Conservation (phyloP, 2,329 filamentous ascomycete genomes). For the Mariannaea elegans region DNA sequence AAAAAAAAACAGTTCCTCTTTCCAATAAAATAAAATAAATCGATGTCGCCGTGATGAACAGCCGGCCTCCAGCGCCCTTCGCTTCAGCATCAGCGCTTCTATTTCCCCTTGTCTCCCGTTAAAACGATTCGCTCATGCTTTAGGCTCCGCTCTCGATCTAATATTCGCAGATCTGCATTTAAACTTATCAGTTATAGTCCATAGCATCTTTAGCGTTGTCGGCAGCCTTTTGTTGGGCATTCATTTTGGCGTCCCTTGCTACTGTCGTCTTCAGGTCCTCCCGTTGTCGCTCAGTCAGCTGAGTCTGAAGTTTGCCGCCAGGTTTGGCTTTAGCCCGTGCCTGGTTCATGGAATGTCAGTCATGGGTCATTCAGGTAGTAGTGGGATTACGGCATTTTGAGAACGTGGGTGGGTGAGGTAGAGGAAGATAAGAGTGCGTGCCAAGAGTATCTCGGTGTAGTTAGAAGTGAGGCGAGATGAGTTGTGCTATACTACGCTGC, state of each 20-base stretch:
- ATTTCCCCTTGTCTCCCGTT: no score
- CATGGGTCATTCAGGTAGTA: no score
- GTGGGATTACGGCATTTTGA: no score
- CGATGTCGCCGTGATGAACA: no score
- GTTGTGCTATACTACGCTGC: not conserved
- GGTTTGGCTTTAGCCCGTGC: slow-evolving; percentile 71
- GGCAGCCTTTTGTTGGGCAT: not conserved
- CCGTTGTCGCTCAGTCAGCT: slow-evolving; percentile 63
- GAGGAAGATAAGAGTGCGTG: not conserved
- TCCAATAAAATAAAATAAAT: no score
- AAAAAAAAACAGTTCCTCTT: no score
- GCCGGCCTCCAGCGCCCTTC: slow-evolving; percentile 65
- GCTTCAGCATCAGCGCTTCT: slow-evolving; percentile 42
- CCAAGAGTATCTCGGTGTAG: not conserved
- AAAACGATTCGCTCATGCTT: not conserved
- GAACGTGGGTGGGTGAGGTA: not conserved
- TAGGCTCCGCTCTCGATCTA: not conserved
- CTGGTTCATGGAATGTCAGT: slow-evolving; percentile 50
- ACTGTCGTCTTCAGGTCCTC: not conserved
- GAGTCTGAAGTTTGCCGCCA: slow-evolving; percentile 74
- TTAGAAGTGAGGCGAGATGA: not conserved
- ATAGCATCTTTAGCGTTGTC: not conserved
- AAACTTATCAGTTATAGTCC: not conserved
- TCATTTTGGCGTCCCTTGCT: not conserved
- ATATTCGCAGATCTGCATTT: not conserved